Percentiles rank a stretch among this genome's conserved stretches.
Conservation (phyloP, 768 basidiomycete species). For the Phaeolepiota aurea region DNA sequence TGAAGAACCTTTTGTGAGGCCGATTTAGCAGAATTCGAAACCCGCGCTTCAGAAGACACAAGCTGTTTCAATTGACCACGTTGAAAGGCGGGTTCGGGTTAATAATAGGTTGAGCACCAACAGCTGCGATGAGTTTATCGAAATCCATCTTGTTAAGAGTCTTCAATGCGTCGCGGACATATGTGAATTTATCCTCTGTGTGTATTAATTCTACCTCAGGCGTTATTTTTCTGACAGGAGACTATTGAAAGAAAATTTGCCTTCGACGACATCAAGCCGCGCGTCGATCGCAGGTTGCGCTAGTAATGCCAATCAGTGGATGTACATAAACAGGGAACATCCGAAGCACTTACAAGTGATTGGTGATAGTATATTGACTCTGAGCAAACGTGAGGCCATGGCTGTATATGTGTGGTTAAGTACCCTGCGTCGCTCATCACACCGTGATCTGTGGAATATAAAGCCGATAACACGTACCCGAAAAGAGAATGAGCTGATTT, state of each 20-base stretch:
- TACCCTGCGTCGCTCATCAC: constrained; percentile 28
- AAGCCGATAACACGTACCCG: constrained; percentile 40
- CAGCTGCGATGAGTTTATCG: constrained; percentile 76
- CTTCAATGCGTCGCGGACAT: constrained; percentile 62
- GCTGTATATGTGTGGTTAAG: constrained; percentile 82
- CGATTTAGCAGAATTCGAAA: constrained; percentile 45
- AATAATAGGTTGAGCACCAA: constrained; percentile 16
- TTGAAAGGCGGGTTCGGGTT: not conserved
- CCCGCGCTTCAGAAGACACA: constrained; percentile 51
- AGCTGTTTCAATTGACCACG: constrained; percentile 37
- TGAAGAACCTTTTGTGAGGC: constrained; percentile 66
- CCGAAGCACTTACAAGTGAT: constrained; percentile 43
- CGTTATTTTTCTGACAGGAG: too few relatives aligned
- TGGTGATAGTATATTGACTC: constrained; percentile 77
- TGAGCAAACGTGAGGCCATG: constrained; percentile 79
- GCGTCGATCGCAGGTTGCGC: constrained; percentile 64
- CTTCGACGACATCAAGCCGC: constrained; percentile 82
- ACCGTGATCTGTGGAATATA: not conserved
- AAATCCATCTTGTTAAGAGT: constrained; percentile 75
- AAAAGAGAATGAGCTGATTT: constrained; percentile 72
- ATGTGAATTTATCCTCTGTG: constrained; percentile 64
- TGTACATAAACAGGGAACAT: not conserved
- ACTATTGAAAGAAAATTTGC: constrained; percentile 23
- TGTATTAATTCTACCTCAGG: constrained; percentile 73
- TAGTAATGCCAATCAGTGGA: constrained; percentile 14